Base-by-base conservation (phyloP, 2,329 filamentous ascomycete species). In the Sporothrix pseudoabietina region DNA sequence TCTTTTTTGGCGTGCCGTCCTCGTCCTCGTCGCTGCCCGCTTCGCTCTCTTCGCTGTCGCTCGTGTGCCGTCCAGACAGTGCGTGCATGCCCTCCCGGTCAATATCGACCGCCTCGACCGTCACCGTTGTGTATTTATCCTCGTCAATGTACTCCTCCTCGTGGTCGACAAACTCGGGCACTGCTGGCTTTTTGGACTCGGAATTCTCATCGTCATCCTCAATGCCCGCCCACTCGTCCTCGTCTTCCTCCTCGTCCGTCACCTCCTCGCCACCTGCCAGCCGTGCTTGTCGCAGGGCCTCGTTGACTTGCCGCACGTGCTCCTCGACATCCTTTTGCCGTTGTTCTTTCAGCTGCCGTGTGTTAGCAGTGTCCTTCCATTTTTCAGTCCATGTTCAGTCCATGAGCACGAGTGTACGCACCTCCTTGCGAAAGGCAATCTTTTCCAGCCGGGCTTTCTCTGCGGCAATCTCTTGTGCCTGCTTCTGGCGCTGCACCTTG, bases 111-210 rank as follows among this genome's bases (percentile, higher is more conserved):
- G 92, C 91, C 80, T 98, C 95, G 0, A 99, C 90, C 0, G 93
- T 98, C 35, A 99, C 96, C 0, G 94, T 97, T 0, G 96, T 98
- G 81, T 94, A 98, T 80, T 92, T 92, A 81, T 98, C 95, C 81
- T 98, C 96, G 81, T 99, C 96, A 76, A 98, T 89, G 82, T 98
- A 99, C 81, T 98, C 94, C 77, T 95, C 94, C 80, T 97, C 92
- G 77, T 93, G 90, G 79, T 97, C 90, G 61, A 96, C 83, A 30
- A 89, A 86, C 54, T 86, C 80, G 70, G 76, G 77, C 59, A 76
- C 78, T 47, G 81, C 82, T 22, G 83, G 82, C 19, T 49, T n/a
- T 30, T 26, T 55, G 3, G 16, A 19, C 52, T 55, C 12, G 22
- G 66, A 19, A 0, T 47, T 61, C 16, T 26, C 9, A 4, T 41